phyloP scores from a whole-genome alignment of 345 rosid species.

The Aquilaria malaccensis region DNA sequence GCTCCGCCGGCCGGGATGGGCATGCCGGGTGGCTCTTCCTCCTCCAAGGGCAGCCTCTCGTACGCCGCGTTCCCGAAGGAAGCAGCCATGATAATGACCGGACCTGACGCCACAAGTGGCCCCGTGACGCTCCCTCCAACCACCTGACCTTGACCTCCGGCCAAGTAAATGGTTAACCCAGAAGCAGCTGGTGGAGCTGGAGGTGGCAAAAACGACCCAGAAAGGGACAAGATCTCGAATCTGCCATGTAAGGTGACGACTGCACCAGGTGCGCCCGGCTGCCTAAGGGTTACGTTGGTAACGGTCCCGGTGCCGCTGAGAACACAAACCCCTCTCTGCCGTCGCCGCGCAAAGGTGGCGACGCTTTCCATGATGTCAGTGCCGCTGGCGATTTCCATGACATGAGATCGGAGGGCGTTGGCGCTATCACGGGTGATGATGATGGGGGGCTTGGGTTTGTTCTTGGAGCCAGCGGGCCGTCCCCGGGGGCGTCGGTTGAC shows the following conservation, averaged over 20 bases:
- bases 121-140: slow-evolving; percentile 91
- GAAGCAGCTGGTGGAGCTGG: slow-evolving; percentile 94
- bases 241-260: slow-evolving; percentile 84
- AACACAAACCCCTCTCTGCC: slow-evolving; percentile 86
- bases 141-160: slow-evolving; percentile 97
- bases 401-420: slow-evolving; percentile 90
- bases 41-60: slow-evolving; percentile 78
- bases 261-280: slow-evolving; percentile 76
- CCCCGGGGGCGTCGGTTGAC: slow-evolving; percentile 69
- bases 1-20: slow-evolving; percentile 25
- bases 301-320: slow-evolving; percentile 88
- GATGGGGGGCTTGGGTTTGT: slow-evolving; percentile 90
- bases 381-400: slow-evolving; percentile 76
- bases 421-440: slow-evolving; percentile 94
- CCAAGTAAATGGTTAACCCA: slow-evolving; percentile 73
- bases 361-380: slow-evolving; percentile 80
- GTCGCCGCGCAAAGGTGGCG: slow-evolving; percentile 63
- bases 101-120: slow-evolving; percentile 75
- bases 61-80: slow-evolving; percentile 99
- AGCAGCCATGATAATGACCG: slow-evolving; percentile 91
- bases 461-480: slow-evolving; percentile 84
- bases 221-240: slow-evolving; percentile 82
- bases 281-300: slow-evolving; percentile 66
- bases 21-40: slow-evolving; percentile 40
- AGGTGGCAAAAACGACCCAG: slow-evolving; percentile 88